A percentile compares a stretch with the other conserved stretches of the same genome.
phyloP scores from a whole-genome alignment of 768 basidiomycete species.

The Suillus lakei region DNA sequence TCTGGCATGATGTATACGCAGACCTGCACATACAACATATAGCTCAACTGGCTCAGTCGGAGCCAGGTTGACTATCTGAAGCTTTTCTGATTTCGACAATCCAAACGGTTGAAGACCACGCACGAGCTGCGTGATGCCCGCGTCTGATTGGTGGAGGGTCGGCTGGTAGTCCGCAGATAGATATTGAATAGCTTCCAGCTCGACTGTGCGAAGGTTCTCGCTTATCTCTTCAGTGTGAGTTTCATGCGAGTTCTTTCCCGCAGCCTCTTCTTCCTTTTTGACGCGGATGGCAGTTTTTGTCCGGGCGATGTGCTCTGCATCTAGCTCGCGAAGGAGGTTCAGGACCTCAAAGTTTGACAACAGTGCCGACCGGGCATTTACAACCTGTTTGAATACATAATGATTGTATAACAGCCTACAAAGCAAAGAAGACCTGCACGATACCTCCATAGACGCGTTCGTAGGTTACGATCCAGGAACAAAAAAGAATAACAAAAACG shows the following conservation, averaged over 20 bases:
- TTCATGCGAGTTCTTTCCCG: slow-evolving; percentile 37
- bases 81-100: slow-evolving; percentile 90
- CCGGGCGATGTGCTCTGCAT: slow-evolving; percentile 71
- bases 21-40: slow-evolving; percentile 70
- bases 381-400: slow-evolving; percentile 16
- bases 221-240: slow-evolving; percentile 59
- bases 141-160: slow-evolving; percentile 63
- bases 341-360: slow-evolving; percentile 91
- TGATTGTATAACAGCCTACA: neutral
- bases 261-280: slow-evolving; percentile 76
- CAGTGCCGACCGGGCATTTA: slow-evolving; percentile 72
- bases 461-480: neutral
- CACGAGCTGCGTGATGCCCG: slow-evolving; percentile 68
- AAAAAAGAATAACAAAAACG: no score
- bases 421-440: neutral
- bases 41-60: slow-evolving; percentile 85
- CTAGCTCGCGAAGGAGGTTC: slow-evolving; percentile 73
- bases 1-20: neutral
- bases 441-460: slow-evolving; percentile 7
- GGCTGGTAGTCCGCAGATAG: slow-evolving; percentile 79
- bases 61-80: slow-evolving; percentile 90
- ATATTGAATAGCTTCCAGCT: slow-evolving; percentile 88
- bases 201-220: slow-evolving; percentile 84
- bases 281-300: slow-evolving; percentile 72
- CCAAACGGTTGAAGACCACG: slow-evolving; percentile 67